Evolutionary conservation across 2,329 filamentous ascomycete species (phyloP).

Genomic region (Chaetomium sp.): DNA sequence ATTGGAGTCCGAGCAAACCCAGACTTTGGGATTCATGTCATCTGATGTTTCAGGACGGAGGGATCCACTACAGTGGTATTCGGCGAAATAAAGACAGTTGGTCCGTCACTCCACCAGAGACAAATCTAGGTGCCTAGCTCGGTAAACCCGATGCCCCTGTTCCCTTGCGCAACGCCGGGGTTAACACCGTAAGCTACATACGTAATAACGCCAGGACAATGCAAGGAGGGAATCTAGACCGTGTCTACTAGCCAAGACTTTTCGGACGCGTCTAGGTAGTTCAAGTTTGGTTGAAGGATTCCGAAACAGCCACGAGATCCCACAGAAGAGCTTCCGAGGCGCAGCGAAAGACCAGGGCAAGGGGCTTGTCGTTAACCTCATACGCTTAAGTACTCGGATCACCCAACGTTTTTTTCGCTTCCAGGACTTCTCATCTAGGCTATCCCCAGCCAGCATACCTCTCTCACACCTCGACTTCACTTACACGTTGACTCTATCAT

Average conservation of each 20-base stretch:
- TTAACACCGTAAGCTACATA: neutral
- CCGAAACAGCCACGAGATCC: neutral
- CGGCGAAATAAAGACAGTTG: neutral
- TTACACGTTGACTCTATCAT: neutral
- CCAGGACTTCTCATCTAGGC: neutral
- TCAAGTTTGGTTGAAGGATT: constrained; percentile 4
- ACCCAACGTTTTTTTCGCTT: neutral
- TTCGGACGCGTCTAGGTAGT: neutral
- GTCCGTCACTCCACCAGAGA: neutral
- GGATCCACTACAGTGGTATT: neutral
- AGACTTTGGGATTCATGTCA: neutral
- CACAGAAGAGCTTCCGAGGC: neutral
- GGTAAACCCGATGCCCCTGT: neutral
- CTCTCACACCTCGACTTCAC: neutral
- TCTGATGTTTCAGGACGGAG: neutral
- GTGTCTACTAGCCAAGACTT: neutral
- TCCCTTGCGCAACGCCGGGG: neutral
- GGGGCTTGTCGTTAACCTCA: neutral
- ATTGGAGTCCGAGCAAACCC: neutral
- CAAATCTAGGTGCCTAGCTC: neutral
- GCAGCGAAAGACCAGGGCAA: neutral
- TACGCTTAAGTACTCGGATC: neutral
- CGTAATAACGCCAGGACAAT: neutral
- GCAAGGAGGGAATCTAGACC: neutral
- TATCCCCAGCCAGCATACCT: neutral